Evolutionary conservation across 2,329 filamentous ascomycete species (phyloP).

Genomic region (Aspergillus sclerotialis): DNA sequence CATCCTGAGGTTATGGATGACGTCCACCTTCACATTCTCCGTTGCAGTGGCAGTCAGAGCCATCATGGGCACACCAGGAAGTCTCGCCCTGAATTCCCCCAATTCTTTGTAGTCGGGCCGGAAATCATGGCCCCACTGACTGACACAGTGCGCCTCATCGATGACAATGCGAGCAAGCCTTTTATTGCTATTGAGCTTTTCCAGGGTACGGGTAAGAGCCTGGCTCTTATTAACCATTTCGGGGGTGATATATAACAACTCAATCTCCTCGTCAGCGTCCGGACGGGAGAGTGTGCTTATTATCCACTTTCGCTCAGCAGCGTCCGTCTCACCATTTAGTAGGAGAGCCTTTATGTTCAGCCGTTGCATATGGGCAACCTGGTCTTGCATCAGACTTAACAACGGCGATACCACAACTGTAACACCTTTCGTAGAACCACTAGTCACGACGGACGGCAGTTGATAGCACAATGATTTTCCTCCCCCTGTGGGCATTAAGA

Average conservation of each 20-base stretch:
- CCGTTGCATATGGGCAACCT: slow-evolving; percentile 72
- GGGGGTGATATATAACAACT: slow-evolving; percentile 90
- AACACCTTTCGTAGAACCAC: slow-evolving; percentile 72
- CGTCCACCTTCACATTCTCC: slow-evolving; percentile 82
- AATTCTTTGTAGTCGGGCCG: slow-evolving; percentile 89
- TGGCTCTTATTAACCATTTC: slow-evolving; percentile 89
- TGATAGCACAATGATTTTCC: slow-evolving; percentile 98
- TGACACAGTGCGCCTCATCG: slow-evolving; percentile 98
- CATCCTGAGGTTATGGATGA: slow-evolving; percentile 87
- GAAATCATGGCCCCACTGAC: slow-evolving; percentile 98
- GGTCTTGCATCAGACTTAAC: slow-evolving; percentile 94
- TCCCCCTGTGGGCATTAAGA: slow-evolving; percentile 95
- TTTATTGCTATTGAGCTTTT: slow-evolving; percentile 58
- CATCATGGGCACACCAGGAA: slow-evolving; percentile 80
- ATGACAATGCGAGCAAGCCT: slow-evolving; percentile 89
- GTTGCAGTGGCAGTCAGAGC: slow-evolving; percentile 94
- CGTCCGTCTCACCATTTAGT: slow-evolving; percentile 69
- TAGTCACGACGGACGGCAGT: slow-evolving; percentile 74
- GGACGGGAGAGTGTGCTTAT: slow-evolving; percentile 56
- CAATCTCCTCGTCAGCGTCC: slow-evolving; percentile 67
- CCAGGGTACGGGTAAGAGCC: slow-evolving; percentile 59
- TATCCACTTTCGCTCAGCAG: slow-evolving; percentile 58
- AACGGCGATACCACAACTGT: slow-evolving; percentile 94
- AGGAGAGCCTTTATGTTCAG: slow-evolving; percentile 72
- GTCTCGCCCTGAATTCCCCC: slow-evolving; percentile 64